A percentile compares a stretch with the other conserved stretches of the same genome.
phyloP scores from a whole-genome alignment of 1,284 basidiomycete genomes.

The Cerioporus squamosus region DNA sequence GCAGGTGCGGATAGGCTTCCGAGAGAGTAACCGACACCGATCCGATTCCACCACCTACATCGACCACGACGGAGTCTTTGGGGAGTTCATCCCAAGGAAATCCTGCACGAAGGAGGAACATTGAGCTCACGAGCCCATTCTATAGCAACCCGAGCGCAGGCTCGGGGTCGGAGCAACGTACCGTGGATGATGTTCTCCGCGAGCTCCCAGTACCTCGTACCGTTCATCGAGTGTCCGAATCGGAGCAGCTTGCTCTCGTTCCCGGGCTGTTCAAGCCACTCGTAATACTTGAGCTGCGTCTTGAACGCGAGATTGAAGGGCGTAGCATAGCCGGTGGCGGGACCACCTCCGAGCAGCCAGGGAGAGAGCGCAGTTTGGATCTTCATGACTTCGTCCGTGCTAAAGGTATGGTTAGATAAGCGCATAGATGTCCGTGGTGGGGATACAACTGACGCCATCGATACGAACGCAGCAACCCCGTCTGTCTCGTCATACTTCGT shows the following conservation, averaged over 20 bases:
- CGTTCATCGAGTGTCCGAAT: conserved; percentile 23
- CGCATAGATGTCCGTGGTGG: not conserved
- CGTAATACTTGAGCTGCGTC: conserved; percentile 30
- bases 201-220: conserved; percentile 21
- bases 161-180: not conserved
- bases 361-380: conserved; percentile 8
- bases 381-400: conserved; percentile 16
- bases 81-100: conserved; percentile 68
- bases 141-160: not conserved
- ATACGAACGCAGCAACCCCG: conserved; percentile 18
- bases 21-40: conserved; percentile 27
- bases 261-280: conserved; percentile 19
- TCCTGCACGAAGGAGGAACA: conserved; percentile 38
- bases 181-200: conserved; percentile 23
- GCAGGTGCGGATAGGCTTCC: conserved; percentile 25
- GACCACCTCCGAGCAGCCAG: conserved; percentile 14
- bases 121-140: not conserved
- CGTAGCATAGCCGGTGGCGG: conserved; percentile 5
- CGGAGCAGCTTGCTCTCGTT: conserved; percentile 17
- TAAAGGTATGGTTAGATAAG: not conserved
- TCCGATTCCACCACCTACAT: conserved; percentile 38
- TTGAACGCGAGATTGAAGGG: conserved; percentile 24
- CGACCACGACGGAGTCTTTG: conserved; percentile 44
- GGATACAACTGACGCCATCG: not conserved
- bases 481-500: conserved; percentile 24